Conservation (phyloP, 768 basidiomycete species). For the Strobilomyces confusus region DNA sequence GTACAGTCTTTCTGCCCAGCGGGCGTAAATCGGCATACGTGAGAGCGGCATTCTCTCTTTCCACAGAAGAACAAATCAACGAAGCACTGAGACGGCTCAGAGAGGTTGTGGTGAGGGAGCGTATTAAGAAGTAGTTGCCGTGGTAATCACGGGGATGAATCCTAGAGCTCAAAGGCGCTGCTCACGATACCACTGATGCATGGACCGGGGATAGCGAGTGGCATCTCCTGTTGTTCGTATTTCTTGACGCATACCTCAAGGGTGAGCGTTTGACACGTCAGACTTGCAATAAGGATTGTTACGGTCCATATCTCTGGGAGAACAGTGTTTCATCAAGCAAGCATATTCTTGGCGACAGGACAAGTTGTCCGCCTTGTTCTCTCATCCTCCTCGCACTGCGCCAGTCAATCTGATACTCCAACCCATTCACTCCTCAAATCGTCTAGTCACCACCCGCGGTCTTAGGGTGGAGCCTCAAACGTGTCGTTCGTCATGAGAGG, state of each 20-base stretch:
- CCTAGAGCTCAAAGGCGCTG: background rate
- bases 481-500: background rate
- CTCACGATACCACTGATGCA: background rate
- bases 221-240: background rate
- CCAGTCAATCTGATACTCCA: background rate
- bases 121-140: conserved; percentile 8
- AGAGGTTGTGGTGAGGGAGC: conserved; percentile 33
- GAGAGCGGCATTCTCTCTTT: conserved; percentile 76
- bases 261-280: background rate
- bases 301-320: background rate
- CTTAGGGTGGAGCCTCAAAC: background rate
- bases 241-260: background rate
- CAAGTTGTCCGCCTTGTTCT: background rate
- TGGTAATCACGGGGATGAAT: background rate
- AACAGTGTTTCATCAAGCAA: background rate
- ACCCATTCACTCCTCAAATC: background rate
- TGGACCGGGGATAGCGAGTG: background rate
- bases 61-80: conserved; percentile 63
- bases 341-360: background rate
- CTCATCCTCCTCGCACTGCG: background rate
- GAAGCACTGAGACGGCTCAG: conserved; percentile 65
- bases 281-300: background rate
- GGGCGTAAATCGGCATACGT: conserved; percentile 69
- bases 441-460: background rate
- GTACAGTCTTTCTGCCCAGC: conserved; percentile 75